phyloP scores from a whole-genome alignment of 306 rosid species.

The Spatholobus suberectus region DNA sequence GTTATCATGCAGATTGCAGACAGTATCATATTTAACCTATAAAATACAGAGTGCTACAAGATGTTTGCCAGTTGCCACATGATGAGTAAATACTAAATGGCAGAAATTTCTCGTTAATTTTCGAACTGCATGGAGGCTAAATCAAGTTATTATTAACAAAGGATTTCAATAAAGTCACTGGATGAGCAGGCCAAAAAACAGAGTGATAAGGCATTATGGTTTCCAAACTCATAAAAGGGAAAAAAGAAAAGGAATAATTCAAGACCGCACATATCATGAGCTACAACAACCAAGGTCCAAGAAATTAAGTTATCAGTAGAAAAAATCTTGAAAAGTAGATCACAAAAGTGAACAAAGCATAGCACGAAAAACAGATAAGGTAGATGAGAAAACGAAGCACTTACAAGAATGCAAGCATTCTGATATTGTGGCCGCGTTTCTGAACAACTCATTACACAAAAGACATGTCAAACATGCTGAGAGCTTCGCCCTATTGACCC shows the following conservation, averaged over 20 bases:
- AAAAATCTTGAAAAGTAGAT: background rate
- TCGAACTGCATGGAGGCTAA: background rate
- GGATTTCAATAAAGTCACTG: background rate
- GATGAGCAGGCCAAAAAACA: slow-evolving; percentile 13
- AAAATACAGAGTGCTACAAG: background rate
- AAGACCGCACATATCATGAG: background rate
- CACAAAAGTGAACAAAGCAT: slow-evolving; percentile 15
- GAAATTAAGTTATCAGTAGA: background rate
- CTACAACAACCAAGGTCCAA: slow-evolving; percentile 19
- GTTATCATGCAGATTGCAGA: slow-evolving; percentile 4
- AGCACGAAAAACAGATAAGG: slow-evolving; percentile 18
- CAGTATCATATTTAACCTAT: background rate
- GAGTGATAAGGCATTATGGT: background rate
- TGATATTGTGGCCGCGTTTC: slow-evolving; percentile 46
- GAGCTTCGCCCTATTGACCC: slow-evolving; percentile 6
- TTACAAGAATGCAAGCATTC: slow-evolving; percentile 60
- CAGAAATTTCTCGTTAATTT: background rate
- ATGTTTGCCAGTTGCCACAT: background rate
- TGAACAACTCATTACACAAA: slow-evolving; percentile 41
- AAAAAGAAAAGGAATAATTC: background rate
- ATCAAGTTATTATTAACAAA: background rate
- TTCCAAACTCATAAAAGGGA: background rate
- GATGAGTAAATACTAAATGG: slow-evolving; percentile 4
- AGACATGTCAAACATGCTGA: slow-evolving; percentile 40
- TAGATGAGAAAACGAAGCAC: slow-evolving; percentile 4